Evolutionary conservation across 768 basidiomycete species (phyloP), one percentile per base, ranked within the genome.

Genomic region (Podaxis carcinomalis): DNA sequence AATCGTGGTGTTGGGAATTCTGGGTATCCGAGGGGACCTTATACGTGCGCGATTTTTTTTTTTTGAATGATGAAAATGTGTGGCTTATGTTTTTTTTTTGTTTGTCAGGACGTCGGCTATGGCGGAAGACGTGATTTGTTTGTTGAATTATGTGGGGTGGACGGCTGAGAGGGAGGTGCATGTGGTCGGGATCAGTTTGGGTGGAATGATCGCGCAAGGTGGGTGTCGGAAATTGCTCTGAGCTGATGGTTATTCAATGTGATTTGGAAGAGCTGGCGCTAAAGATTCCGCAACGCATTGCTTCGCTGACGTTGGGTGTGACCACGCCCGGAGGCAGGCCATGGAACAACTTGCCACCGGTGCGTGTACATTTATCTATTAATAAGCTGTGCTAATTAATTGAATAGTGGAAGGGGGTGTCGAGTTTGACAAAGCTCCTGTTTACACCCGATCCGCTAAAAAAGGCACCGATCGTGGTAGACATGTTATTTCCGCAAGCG

Each of bases 131-230:
- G 77, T 77, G 4, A 72, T 92, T 28, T 80, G 77, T 10, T 77
- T 93, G 3, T 76, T 94, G 4, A 80, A 93, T 65, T 81, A 84
- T 64, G 63, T 94, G 5, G 87, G 83, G 1, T 94, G 92, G 90
- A 90, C 81, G 0, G 78, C 69, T 5, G 72, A 81, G 9, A 81
- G 82, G 4, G 79, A 80, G 51, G 47, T 94, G 5, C 86, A 93
- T 66, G 72, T 93, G 35, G 86, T 93, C 21, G 89, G 92, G 6
- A 73, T 84, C 23, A 92, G 89, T 40, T 70, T 94, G 4, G 92
- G 92, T 1, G 92, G 92, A 4, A 93, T 93, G 92, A 90, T 92
- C 53, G 84, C 89, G 0, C 88, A 90, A 74, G 87, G 89, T 88
- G 62, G 35, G 65, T 14, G 23, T 53, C 44, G 13, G 13, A 25